A percentile compares a stretch with the other conserved stretches of the same genome.
phyloP scores from a whole-genome alignment of 2,329 filamentous ascomycete genomes.

The Rhynchosporium graminicola region DNA sequence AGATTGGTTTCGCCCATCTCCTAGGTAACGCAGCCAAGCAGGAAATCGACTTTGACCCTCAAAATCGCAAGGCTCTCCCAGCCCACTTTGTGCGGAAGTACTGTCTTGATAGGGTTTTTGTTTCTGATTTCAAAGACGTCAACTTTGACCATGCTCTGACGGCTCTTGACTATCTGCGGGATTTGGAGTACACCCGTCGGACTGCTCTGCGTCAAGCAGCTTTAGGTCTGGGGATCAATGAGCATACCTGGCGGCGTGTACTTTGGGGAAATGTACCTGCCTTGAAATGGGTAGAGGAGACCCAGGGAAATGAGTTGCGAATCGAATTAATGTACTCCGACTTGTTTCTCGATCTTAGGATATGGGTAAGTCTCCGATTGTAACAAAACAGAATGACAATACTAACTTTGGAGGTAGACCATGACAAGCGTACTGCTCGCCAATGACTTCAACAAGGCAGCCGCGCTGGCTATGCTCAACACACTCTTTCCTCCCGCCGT shows the following conservation, averaged over 20 bases:
- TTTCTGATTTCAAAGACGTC: constrained; percentile 26
- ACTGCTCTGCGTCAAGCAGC: constrained; percentile 30
- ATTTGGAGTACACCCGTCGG: constrained; percentile 34
- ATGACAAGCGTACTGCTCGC: constrained; percentile 26
- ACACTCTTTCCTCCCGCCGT: constrained; percentile 37
- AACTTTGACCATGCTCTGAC: constrained; percentile 32
- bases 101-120: constrained; percentile 29
- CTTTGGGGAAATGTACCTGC: constrained; percentile 28
- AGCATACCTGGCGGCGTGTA: constrained; percentile 32
- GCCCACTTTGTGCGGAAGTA: constrained; percentile 25
- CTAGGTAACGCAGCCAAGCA: not conserved
- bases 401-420: constrained; percentile 16
- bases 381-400: not conserved
- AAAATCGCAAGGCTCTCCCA: constrained; percentile 24
- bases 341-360: constrained; percentile 33
- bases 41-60: not conserved
- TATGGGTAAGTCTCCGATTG: constrained; percentile 34
- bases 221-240: constrained; percentile 26
- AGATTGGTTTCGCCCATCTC: constrained; percentile 20
- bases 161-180: constrained; percentile 36
- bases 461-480: constrained; percentile 36
- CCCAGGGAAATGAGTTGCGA: constrained; percentile 29
- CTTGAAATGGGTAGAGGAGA: constrained; percentile 31
- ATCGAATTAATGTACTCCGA: constrained; percentile 31
- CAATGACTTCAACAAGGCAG: constrained; percentile 22